Conservation (phyloP, 441 rosid genomes). For the Raphanus hybrid region DNA sequence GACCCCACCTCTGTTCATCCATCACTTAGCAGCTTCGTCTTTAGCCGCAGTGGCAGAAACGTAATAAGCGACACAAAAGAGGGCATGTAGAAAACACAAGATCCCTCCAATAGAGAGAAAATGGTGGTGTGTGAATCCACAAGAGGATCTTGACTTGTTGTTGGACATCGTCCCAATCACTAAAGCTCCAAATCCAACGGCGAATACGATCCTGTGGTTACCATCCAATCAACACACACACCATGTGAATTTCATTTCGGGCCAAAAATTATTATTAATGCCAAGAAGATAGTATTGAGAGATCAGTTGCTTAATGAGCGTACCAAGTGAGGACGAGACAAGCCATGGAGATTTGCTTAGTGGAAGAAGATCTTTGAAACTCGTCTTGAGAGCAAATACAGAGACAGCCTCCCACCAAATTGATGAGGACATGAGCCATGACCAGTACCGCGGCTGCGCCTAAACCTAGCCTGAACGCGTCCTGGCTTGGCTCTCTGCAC, state of each 20-base stretch:
- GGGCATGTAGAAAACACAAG: slow-evolving; percentile 80
- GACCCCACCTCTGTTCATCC: slow-evolving; percentile 34
- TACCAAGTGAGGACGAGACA: slow-evolving; percentile 89
- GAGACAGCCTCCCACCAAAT: slow-evolving; percentile 79
- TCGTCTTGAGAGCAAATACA: slow-evolving; percentile 87
- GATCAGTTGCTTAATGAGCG: neutral
- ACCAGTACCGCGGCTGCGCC: slow-evolving; percentile 68
- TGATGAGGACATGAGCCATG: slow-evolving; percentile 77
- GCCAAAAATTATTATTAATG: neutral
- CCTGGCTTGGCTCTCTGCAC: slow-evolving; percentile 86
- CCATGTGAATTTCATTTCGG: slow-evolving; percentile 1
- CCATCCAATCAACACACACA: slow-evolving; percentile 26
- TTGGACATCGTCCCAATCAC: slow-evolving; percentile 82
- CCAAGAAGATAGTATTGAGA: neutral
- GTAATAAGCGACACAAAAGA: slow-evolving; percentile 78
- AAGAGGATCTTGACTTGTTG: slow-evolving; percentile 73
- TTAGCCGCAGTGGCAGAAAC: slow-evolving; percentile 75
- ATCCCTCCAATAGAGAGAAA: slow-evolving; percentile 87
- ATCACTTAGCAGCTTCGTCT: slow-evolving; percentile 48
- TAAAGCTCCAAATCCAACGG: slow-evolving; percentile 67
- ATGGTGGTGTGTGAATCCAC: slow-evolving; percentile 89
- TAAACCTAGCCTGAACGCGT: slow-evolving; percentile 76
- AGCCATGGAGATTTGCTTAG: slow-evolving; percentile 68
- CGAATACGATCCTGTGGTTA: slow-evolving; percentile 74
- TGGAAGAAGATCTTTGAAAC: slow-evolving; percentile 66